phyloP scores from a whole-genome alignment of 345 rosid genomes.

The Pistacia atlantica region DNA sequence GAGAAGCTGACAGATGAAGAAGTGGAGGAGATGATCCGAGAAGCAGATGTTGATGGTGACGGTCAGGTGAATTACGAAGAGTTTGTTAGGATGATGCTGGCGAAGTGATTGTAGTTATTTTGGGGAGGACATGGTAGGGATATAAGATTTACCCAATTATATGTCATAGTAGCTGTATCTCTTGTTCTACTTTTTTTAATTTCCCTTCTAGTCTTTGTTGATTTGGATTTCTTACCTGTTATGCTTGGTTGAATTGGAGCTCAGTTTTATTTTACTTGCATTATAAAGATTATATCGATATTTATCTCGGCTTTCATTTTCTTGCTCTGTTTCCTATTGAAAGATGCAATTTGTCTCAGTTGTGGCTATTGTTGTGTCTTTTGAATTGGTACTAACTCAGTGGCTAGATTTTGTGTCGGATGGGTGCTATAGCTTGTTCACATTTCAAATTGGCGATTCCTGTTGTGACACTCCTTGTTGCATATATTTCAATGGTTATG shows the following conservation, averaged over 20 bases:
- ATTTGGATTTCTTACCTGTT: neutral
- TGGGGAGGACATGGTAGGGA: neutral
- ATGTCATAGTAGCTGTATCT: neutral
- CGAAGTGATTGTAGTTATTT: slow-evolving; percentile 22
- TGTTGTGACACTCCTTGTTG: too few species aligned
- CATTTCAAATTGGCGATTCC: too few species aligned
- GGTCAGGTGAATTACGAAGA: slow-evolving; percentile 55
- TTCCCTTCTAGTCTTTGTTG: slow-evolving; percentile 4
- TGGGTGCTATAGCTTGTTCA: too few species aligned
- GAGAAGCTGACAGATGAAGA: slow-evolving; percentile 56
- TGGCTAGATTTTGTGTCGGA: too few species aligned
- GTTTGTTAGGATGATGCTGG: slow-evolving; percentile 51
- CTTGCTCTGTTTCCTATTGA: neutral
- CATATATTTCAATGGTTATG: too few species aligned
- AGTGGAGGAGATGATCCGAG: slow-evolving; percentile 55
- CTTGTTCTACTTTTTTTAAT: neutral
- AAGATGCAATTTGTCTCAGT: too few species aligned
- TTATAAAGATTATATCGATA: neutral
- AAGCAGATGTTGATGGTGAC: slow-evolving; percentile 51
- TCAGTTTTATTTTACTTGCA: neutral
- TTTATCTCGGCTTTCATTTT: neutral
- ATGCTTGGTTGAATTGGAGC: neutral
- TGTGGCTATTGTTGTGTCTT: too few species aligned
- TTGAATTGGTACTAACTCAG: too few species aligned
- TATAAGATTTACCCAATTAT: neutral